phyloP scores from a whole-genome alignment of 2,329 filamentous ascomycete species.

The Graphilbum fragrans region DNA sequence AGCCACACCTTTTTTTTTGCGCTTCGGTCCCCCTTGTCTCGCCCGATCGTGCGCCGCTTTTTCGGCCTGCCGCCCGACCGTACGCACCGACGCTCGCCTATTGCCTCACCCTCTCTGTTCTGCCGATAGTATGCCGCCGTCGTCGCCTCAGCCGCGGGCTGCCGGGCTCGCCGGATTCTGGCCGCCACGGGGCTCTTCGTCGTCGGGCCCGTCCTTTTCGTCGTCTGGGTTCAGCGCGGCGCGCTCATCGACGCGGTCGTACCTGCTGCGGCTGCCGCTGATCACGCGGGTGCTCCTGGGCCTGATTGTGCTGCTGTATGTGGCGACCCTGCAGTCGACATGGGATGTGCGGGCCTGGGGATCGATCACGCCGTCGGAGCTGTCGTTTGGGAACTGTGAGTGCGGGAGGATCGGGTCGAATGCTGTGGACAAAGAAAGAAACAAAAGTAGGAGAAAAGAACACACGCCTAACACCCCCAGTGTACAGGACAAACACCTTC shows the following conservation, averaged over 20 bases:
- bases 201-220: not conserved
- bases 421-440: no score
- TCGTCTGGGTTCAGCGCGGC: slow-evolving; percentile 47
- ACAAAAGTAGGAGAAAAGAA: not conserved
- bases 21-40: no score
- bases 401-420: slow-evolving; percentile 14
- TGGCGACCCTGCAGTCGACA: slow-evolving; percentile 53
- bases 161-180: slow-evolving; percentile 5
- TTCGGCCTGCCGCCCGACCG: no score
- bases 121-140: slow-evolving; percentile 3
- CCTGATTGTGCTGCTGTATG: slow-evolving; percentile 56
- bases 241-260: slow-evolving; percentile 61
- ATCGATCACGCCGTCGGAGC: slow-evolving; percentile 63
- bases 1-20: no score
- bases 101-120: no score
- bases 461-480: slow-evolving; percentile 29
- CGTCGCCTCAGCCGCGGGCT: slow-evolving; percentile 7
- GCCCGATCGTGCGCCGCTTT: no score
- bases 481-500: slow-evolving; percentile 88
- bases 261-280: slow-evolving; percentile 73
- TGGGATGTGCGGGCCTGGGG: slow-evolving; percentile 71
- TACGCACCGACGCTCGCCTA: no score
- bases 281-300: slow-evolving; percentile 64
- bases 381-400: slow-evolving; percentile 60
- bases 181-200: slow-evolving; percentile 4